These are phyloP conservation scores for Lasiosphaeria ovina DNA, from an alignment of 495 filamentous ascomycete species.

Conservation along the genomic window DNA sequence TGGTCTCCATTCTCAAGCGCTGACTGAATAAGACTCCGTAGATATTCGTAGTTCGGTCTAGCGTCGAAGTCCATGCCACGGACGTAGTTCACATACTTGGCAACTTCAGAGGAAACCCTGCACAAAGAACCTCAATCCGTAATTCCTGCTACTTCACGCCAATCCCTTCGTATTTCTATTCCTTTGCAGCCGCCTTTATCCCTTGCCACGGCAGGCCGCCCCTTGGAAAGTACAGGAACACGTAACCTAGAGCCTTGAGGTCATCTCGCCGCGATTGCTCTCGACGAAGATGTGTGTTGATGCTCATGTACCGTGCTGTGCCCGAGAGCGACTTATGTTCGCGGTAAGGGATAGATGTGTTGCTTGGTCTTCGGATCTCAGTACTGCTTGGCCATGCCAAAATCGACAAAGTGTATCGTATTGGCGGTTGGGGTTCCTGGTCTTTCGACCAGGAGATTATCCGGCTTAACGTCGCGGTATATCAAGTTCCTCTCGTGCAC, in stretches of 20 bases:
- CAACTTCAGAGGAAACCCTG: slow-evolving; percentile 98
- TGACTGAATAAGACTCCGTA: slow-evolving; percentile 92
- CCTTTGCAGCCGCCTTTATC: slow-evolving; percentile 97
- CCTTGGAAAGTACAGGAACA: slow-evolving; percentile 98
- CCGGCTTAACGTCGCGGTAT: slow-evolving; percentile 98
- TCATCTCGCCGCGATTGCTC: slow-evolving; percentile 97
- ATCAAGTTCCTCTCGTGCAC: slow-evolving; percentile 99
- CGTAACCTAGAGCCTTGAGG: slow-evolving; percentile 92
- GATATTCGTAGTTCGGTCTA: slow-evolving; percentile 96
- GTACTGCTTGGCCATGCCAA: slow-evolving; percentile 99
- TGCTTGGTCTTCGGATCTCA: slow-evolving; percentile 98
- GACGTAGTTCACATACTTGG: slow-evolving; percentile 94
- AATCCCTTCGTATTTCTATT: slow-evolving; percentile 99
- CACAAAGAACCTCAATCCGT: slow-evolving; percentile 92
- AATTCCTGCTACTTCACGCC: slow-evolving; percentile 99
- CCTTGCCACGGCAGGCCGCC: slow-evolving; percentile 98
- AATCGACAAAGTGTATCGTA: slow-evolving; percentile 98
- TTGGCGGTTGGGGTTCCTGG: slow-evolving; percentile 88
- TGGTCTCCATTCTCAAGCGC: slow-evolving; percentile 92
- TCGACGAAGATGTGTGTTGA: slow-evolving; percentile 96
- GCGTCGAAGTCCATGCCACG: slow-evolving; percentile 98
- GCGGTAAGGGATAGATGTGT: slow-evolving; percentile 96
- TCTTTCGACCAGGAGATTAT: slow-evolving; percentile 99
- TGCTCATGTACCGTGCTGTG: slow-evolving; percentile 98
- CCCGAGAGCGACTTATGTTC: slow-evolving; percentile 97